phyloP scores from a whole-genome alignment of 495 filamentous ascomycete genomes.

The Zalerion maritima region DNA sequence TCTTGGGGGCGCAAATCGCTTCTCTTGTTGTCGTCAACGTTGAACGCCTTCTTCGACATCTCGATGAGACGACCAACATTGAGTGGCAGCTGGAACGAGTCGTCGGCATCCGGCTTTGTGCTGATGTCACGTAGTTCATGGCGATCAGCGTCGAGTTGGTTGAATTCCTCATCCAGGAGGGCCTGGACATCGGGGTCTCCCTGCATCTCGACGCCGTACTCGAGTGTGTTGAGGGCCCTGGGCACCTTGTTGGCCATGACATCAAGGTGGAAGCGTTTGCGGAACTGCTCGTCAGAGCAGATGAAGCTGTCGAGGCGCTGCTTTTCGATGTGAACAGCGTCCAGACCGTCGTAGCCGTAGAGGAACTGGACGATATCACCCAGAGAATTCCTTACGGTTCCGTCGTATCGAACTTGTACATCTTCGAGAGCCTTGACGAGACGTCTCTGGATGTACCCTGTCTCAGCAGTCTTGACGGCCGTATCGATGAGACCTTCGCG shows the following conservation, averaged over 20 bases:
- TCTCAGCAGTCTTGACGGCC: constrained; percentile 97
- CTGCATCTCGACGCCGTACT: constrained; percentile 73
- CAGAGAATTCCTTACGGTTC: constrained; percentile 90
- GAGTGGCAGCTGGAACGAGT: constrained; percentile 77
- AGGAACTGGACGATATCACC: constrained; percentile 96
- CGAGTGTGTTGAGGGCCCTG: constrained; percentile 58
- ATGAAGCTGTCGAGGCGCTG: constrained; percentile 77
- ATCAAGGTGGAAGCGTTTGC: constrained; percentile 73
- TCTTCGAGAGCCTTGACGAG: constrained; percentile 97
- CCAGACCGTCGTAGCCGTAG: constrained; percentile 93
- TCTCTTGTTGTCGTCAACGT: constrained; percentile 65
- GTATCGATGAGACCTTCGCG: constrained; percentile 99
- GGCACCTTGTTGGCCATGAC: constrained; percentile 63
- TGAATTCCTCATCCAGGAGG: constrained; percentile 79
- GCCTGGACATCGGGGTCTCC: constrained; percentile 76
- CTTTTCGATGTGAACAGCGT: constrained; percentile 79
- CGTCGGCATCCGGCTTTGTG: constrained; percentile 45
- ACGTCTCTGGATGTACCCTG: constrained; percentile 96
- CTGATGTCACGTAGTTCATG: constrained; percentile 53
- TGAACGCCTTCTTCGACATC: constrained; percentile 76
- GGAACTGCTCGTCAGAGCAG: constrained; percentile 57
- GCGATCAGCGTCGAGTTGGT: constrained; percentile 59
- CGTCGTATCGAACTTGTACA: constrained; percentile 94
- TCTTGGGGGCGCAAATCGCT: constrained; percentile 86
- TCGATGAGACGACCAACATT: constrained; percentile 86